These are phyloP conservation scores for Dipodascopsis tothii DNA, from an alignment of 805 yeast species.

Conservation along the genomic window DNA sequence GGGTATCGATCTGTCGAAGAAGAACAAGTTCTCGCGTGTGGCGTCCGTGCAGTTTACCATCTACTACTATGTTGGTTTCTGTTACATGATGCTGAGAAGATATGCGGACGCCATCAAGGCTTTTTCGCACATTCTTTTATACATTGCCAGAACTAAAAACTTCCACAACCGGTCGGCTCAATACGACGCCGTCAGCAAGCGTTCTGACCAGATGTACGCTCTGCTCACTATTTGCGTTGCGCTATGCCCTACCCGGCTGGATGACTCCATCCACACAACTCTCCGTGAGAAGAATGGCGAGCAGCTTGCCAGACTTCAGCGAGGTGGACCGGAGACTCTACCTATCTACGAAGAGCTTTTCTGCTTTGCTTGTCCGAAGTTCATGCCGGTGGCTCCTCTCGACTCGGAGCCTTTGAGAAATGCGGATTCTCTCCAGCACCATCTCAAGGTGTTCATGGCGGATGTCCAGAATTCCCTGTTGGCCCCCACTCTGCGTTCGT, in stretches of 20 bases:
- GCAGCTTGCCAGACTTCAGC: slow-evolving; percentile 37
- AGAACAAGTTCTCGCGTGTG: slow-evolving; percentile 41
- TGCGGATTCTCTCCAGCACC: slow-evolving; percentile 39
- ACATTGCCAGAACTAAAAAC: slow-evolving; percentile 41
- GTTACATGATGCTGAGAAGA: slow-evolving; percentile 45
- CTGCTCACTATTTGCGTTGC: slow-evolving; percentile 41
- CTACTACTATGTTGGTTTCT: slow-evolving; percentile 46
- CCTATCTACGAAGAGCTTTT: slow-evolving; percentile 41
- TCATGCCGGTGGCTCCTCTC: slow-evolving; percentile 38
- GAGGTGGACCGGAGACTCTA: slow-evolving; percentile 39
- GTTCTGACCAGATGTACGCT: slow-evolving; percentile 47
- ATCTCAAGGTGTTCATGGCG: slow-evolving; percentile 39
- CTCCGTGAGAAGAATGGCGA: slow-evolving; percentile 44
- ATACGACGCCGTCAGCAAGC: slow-evolving; percentile 42
- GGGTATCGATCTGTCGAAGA: slow-evolving; percentile 41
- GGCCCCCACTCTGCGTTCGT: slow-evolving; percentile 39
- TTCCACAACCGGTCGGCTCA: slow-evolving; percentile 37
- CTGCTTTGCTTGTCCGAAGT: slow-evolving; percentile 43
- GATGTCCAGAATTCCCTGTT: slow-evolving; percentile 36
- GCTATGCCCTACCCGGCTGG: slow-evolving; percentile 42
- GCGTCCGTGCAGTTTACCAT: slow-evolving; percentile 46
- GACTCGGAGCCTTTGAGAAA: slow-evolving; percentile 29
- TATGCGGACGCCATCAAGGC: slow-evolving; percentile 46
- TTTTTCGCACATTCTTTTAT: slow-evolving; percentile 41
- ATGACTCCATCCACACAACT: slow-evolving; percentile 39